Percentiles rank a stretch among this genome's conserved stretches.
Conservation (phyloP, 306 rosid species). For the Trichosanthes cucumerina region DNA sequence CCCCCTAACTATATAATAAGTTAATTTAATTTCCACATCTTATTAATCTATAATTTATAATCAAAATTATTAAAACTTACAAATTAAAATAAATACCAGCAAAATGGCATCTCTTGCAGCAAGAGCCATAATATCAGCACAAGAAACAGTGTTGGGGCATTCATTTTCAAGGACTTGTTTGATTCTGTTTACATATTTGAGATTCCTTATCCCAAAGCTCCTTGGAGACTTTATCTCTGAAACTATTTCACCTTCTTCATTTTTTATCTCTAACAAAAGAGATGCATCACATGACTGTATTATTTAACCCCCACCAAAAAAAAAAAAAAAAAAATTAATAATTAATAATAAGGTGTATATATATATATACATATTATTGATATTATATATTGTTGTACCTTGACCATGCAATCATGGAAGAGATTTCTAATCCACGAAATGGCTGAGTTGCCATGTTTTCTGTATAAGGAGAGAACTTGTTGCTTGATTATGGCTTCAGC, state of each 20-base stretch:
- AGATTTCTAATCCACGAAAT: slow-evolving; percentile 85
- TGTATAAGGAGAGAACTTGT: slow-evolving; percentile 40
- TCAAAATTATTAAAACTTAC: neutral
- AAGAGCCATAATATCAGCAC: slow-evolving; percentile 80
- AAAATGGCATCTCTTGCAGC: slow-evolving; percentile 74
- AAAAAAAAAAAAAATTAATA: no score
- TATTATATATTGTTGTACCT: slow-evolving; percentile 43
- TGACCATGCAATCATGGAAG: slow-evolving; percentile 82
- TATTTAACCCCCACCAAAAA: neutral
- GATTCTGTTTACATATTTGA: slow-evolving; percentile 52
- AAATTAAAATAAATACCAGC: slow-evolving; percentile 27
- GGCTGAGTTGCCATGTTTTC: slow-evolving; percentile 72
- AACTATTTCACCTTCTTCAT: slow-evolving; percentile 15
- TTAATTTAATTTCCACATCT: neutral
- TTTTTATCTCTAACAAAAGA: slow-evolving; percentile 31
- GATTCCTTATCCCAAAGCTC: slow-evolving; percentile 76
- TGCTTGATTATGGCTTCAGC: slow-evolving; percentile 67
- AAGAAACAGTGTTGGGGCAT: slow-evolving; percentile 69
- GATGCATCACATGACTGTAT: slow-evolving; percentile 85
- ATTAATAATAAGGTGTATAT: no score
- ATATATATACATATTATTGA: no score
- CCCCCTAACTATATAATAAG: slow-evolving; percentile 93
- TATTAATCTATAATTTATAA: neutral
- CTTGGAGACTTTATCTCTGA: slow-evolving; percentile 51
- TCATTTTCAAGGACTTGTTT: slow-evolving; percentile 52